Evolutionary conservation across 805 yeast genomes (phyloP).

Genomic region (Spathaspora hagerdaliae): DNA sequence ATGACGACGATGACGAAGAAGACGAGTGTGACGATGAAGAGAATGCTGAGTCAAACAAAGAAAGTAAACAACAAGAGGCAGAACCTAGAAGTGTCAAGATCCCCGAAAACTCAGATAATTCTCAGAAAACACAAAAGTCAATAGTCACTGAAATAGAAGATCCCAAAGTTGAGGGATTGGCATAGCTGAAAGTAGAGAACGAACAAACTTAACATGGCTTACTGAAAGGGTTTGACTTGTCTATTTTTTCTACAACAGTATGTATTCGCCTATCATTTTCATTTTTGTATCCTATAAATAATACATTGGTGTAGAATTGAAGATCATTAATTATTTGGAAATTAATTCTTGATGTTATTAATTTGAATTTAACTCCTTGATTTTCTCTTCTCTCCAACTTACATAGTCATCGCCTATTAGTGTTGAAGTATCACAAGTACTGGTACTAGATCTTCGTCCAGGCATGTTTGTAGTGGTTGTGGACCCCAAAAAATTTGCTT

Average conservation of each 20-base stretch:
- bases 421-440: slow-evolving; percentile 32
- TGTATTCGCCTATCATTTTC: too few species aligned
- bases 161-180: too few species aligned
- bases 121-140: too few species aligned
- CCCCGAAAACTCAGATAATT: too few species aligned
- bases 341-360: neutral
- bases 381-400: slow-evolving; percentile 36
- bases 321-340: too few species aligned
- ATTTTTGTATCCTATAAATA: too few species aligned
- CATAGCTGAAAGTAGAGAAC: too few species aligned
- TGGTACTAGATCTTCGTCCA: slow-evolving; percentile 11
- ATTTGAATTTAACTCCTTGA: slow-evolving; percentile 19
- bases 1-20: slow-evolving; percentile 6
- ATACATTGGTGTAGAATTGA: too few species aligned
- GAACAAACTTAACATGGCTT: too few species aligned
- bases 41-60: slow-evolving; percentile 4
- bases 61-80: neutral
- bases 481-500: neutral
- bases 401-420: slow-evolving; percentile 38
- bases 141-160: too few species aligned
- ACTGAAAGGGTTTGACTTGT: too few species aligned
- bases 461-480: neutral
- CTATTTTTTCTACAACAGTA: too few species aligned
- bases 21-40: slow-evolving; percentile 10
- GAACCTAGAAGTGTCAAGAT: neutral